These are phyloP conservation scores for Penicillium sp. DNA, from an alignment of 2,329 filamentous ascomycete genomes.

Conservation along the genomic window DNA sequence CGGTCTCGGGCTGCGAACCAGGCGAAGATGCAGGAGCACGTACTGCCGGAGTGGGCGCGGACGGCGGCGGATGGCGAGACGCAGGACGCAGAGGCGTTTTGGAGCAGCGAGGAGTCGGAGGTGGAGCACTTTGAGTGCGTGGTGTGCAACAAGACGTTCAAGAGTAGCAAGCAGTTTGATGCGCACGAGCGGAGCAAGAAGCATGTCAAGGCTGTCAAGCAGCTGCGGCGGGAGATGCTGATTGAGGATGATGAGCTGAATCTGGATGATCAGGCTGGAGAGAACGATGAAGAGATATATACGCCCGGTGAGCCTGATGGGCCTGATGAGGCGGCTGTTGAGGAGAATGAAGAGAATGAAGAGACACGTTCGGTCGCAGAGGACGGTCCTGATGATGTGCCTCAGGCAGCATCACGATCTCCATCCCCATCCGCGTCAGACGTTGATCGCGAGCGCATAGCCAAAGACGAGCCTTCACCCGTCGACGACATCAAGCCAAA, in stretches of 20 bases:
- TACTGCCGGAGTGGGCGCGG: conserved; percentile 72
- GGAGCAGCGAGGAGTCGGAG: conserved; percentile 44
- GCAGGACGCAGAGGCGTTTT: conserved; percentile 40
- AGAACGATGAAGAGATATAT: background rate
- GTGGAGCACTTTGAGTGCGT: conserved; percentile 60
- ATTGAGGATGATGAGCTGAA: conserved; percentile 62
- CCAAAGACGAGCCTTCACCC: conserved; percentile 17
- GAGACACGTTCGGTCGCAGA: background rate
- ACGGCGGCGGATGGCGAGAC: conserved; percentile 33
- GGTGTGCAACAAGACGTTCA: conserved; percentile 64
- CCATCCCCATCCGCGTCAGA: conserved; percentile 4
- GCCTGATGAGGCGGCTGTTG: no score
- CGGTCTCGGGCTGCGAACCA: conserved; percentile 76
- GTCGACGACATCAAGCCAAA: conserved; percentile 25
- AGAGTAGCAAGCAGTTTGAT: conserved; percentile 88
- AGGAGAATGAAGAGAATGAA: no score
- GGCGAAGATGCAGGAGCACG: conserved; percentile 62
- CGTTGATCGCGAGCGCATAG: conserved; percentile 35
- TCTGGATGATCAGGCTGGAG: conserved; percentile 2
- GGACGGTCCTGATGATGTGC: background rate
- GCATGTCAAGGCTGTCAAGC: conserved; percentile 79
- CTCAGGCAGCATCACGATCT: background rate
- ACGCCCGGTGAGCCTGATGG: background rate
- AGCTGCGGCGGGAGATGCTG: conserved; percentile 76
- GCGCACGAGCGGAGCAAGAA: conserved; percentile 97